phyloP scores from a whole-genome alignment of 148 eudicot genomes.

The Nepenthes gracilis region DNA sequence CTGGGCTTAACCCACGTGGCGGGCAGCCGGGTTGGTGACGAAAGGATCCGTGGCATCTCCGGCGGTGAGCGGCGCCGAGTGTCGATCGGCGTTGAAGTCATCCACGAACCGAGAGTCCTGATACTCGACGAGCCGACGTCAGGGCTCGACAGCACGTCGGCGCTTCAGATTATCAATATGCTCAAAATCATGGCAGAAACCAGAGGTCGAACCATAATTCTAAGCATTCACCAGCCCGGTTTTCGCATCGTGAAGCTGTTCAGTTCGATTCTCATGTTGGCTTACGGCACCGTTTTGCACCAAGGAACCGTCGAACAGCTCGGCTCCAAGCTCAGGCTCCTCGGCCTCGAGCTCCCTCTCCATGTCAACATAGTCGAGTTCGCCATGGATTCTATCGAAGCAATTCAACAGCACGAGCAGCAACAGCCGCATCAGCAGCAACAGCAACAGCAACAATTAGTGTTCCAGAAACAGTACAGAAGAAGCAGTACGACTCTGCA shows the following conservation, averaged over 20 bases:
- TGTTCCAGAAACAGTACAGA: constrained; percentile 6
- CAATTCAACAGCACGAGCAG: constrained; percentile 26
- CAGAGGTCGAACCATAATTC: constrained; percentile 56
- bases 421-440: constrained; percentile 10
- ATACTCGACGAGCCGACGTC: constrained; percentile 97
- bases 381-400: constrained; percentile 76
- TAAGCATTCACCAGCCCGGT: constrained; percentile 94
- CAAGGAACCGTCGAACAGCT: constrained; percentile 73
- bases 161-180: constrained; percentile 85
- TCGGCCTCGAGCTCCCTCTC: constrained; percentile 58
- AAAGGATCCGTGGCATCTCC: constrained; percentile 65
- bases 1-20: constrained; percentile 66
- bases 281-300: constrained; percentile 71
- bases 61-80: constrained; percentile 95
- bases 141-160: constrained; percentile 86
- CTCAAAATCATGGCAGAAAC: constrained; percentile 80
- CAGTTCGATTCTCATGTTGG: constrained; percentile 61
- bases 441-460: constrained; percentile 8
- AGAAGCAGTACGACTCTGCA: constrained; percentile 43
- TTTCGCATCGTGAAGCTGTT: constrained; percentile 81
- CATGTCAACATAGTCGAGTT: constrained; percentile 76
- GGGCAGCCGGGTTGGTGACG: constrained; percentile 55
- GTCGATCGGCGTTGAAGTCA: constrained; percentile 84
- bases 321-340: constrained; percentile 23
- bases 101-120: constrained; percentile 77